Base-by-base conservation (phyloP, 2,329 filamentous ascomycete species). In the Calonectria henricotiae region DNA sequence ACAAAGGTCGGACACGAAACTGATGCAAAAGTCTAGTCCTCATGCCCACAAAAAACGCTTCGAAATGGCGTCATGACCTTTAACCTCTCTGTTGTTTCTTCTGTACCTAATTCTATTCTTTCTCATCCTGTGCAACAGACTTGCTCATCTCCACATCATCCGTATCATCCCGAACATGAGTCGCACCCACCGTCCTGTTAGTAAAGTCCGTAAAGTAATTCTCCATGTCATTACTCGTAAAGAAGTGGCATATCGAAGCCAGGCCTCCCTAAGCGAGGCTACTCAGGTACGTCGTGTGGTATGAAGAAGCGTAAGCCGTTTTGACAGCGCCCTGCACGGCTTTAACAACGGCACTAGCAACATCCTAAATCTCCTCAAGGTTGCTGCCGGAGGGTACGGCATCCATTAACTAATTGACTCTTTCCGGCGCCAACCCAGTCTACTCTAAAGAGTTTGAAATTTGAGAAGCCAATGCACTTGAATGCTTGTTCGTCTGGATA, bases 51-150 rank as follows among this genome's bases (percentile, higher is more conserved):
- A 1, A 30, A 30, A 30, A 30, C 27, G 27, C 27, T 30, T 30
- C 7, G 27, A 30, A 5, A 30, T 4, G 27, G 27, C 27, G 4
- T 7, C 4, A 30, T 30, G 27, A 30, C 27, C 27, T 7, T 30
- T 7, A 30, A 30, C 7, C 7, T 30, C 27, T 30, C 27, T 30
- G 4, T 30, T 7, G 27, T 30, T 30, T 30, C 4, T 5, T 30
- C 0, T 79, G 80, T n/a, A 8, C 15, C 17, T n/a, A 43, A 3
- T n/a, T 4, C 15, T 43, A n/a, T 2, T 43, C 39, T 7, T 43
- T 43, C 12, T 43, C 39, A 2, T 43, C 39, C 15, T 43, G 39
- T n/a, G 39, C n/a, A 43, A 43, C 39, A 6, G 39, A 17, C 39
- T 43, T 43, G 13, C 3, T 7, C 39, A 43, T 43, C 15, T 43